Conservation (phyloP, 805 yeast species). For the Priceomyces melissophilus region DNA sequence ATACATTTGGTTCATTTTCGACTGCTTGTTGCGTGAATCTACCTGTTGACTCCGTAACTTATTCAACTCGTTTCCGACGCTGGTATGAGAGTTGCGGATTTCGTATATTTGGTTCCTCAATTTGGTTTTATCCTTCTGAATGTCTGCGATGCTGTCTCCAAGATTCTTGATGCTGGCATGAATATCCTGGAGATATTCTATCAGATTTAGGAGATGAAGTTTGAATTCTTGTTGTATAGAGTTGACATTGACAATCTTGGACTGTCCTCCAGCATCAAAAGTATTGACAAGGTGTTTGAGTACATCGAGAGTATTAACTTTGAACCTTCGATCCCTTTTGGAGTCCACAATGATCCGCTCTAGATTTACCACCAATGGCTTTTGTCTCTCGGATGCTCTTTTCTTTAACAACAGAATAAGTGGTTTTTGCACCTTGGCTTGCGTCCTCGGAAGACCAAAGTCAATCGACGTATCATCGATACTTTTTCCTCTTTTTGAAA, state of each 20-base stretch:
- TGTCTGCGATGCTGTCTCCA: constrained; percentile 21
- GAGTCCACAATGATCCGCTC: constrained; percentile 23
- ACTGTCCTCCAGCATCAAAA: constrained; percentile 14
- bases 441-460: not conserved
- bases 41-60: constrained; percentile 18
- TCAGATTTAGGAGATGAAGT: constrained; percentile 23
- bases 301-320: constrained; percentile 35
- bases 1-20: not conserved
- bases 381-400: constrained; percentile 20
- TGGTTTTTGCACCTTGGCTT: not conserved
- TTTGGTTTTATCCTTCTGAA: constrained; percentile 31
- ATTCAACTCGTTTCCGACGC: constrained; percentile 31
- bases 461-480: too few relatives aligned
- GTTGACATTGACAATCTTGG: constrained; percentile 16
- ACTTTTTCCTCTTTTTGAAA: too few relatives aligned
- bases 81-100: constrained; percentile 25
- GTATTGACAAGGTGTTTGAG: constrained; percentile 28
- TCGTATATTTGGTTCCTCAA: constrained; percentile 27
- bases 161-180: constrained; percentile 34
- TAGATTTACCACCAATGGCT: constrained; percentile 26
- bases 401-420: constrained; percentile 13
- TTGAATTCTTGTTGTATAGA: constrained; percentile 30
- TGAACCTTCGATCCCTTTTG: constrained; percentile 21
- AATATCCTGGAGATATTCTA: constrained; percentile 29
- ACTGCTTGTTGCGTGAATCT: constrained; percentile 10